These are phyloP conservation scores for Sarcodon aspratus DNA, from an alignment of 768 basidiomycete species.

Conservation along the genomic window DNA sequence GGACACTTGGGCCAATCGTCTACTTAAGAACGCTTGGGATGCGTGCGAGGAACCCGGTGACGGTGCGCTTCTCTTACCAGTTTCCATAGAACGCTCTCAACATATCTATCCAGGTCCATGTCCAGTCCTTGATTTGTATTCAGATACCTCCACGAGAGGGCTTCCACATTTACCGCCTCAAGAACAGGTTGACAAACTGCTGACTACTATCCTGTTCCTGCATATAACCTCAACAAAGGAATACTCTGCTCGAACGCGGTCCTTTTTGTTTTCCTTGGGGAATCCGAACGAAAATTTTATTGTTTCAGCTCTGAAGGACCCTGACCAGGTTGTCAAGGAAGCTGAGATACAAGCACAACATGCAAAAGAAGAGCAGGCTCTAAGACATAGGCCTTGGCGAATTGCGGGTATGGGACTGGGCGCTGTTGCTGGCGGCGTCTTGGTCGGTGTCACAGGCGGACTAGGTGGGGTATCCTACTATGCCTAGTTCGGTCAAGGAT, in stretches of 20 bases:
- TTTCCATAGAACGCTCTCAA: constrained; percentile 1
- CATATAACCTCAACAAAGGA: constrained; percentile 34
- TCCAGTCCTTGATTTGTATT: constrained; percentile 28
- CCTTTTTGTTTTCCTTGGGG: constrained; percentile 30
- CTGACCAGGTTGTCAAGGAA: constrained; percentile 31
- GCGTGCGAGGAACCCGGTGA: constrained; percentile 30
- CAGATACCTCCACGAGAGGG: constrained; percentile 33
- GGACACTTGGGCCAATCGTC: constrained; percentile 32
- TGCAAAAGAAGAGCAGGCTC: constrained; percentile 29
- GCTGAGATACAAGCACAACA: constrained; percentile 29
- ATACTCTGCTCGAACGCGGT: constrained; percentile 39
- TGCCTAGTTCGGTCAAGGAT: not conserved
- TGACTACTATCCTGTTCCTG: constrained; percentile 40
- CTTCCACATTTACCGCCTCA: constrained; percentile 26
- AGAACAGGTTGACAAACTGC: constrained; percentile 27
- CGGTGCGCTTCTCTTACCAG: constrained; percentile 13
- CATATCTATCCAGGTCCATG: constrained; percentile 21
- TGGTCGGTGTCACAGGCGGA: constrained; percentile 48
- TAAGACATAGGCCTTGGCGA: constrained; percentile 27
- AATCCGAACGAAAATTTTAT: constrained; percentile 32
- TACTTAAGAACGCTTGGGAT: constrained; percentile 31
- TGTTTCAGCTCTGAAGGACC: constrained; percentile 36
- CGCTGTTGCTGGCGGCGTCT: constrained; percentile 42
- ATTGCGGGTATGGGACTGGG: constrained; percentile 38
- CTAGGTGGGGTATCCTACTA: constrained; percentile 10